Evolutionary conservation across 345 rosid genomes (phyloP).

Genomic region (Lenwebbia sp.): DNA sequence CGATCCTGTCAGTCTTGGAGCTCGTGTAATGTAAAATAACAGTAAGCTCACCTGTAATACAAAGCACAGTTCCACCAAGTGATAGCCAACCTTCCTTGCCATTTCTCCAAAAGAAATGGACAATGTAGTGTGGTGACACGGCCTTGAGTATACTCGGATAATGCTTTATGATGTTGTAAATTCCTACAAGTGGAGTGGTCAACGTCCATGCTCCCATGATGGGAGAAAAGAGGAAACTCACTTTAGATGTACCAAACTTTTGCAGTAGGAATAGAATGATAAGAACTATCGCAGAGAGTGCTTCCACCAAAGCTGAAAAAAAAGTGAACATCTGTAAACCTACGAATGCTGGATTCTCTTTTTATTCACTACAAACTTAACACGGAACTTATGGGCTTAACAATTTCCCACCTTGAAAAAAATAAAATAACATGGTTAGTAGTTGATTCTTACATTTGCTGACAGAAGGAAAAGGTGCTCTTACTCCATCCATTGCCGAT

Average conservation of each 20-base stretch:
- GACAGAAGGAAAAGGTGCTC: conserved; percentile 50
- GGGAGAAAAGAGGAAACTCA: conserved; percentile 83
- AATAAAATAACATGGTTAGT: neutral
- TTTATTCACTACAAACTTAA: neutral
- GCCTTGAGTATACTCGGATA: conserved; percentile 74
- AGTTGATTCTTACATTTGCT: conserved; percentile 32
- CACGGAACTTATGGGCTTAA: neutral
- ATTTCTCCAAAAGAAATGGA: conserved; percentile 51
- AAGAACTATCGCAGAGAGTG: conserved; percentile 61
- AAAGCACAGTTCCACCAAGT: conserved; percentile 79
- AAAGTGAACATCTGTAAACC: neutral
- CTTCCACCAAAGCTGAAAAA: conserved; percentile 62
- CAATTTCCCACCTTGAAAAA: neutral
- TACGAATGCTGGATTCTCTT: neutral
- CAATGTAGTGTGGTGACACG: conserved; percentile 58
- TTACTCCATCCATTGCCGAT: conserved; percentile 59
- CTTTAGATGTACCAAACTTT: conserved; percentile 72
- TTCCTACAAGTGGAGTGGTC: conserved; percentile 61
- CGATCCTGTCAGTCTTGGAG: neutral
- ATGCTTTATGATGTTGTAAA: conserved; percentile 57
- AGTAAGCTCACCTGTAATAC: conserved; percentile 53
- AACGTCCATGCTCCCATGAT: conserved; percentile 84
- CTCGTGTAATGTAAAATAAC: neutral
- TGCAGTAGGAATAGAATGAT: conserved; percentile 65
- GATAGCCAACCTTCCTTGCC: conserved; percentile 68